phyloP scores from a whole-genome alignment of 2,329 filamentous ascomycete genomes.

The Biscogniauxia marginata region DNA sequence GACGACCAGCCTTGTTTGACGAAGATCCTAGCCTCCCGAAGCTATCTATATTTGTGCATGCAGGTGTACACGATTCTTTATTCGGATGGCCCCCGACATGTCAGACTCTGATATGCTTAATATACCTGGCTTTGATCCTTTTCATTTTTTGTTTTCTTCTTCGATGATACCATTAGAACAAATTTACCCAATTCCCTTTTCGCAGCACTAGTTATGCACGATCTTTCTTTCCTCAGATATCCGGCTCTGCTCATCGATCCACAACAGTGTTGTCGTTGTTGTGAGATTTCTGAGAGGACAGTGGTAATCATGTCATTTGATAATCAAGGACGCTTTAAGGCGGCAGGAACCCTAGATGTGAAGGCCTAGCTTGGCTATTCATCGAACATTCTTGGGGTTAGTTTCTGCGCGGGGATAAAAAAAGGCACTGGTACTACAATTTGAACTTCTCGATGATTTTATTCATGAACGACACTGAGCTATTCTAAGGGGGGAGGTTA shows the following conservation, averaged over 20 bases:
- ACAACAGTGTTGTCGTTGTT: too few species aligned
- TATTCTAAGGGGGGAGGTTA: slow-evolving; percentile 12
- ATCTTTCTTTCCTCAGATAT: slow-evolving; percentile 18
- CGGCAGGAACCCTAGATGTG: slow-evolving; percentile 18
- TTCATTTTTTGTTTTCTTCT: slow-evolving; percentile 21
- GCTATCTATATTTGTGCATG: slow-evolving; percentile 8
- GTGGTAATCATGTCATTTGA: too few species aligned
- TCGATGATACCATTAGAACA: slow-evolving; percentile 37
- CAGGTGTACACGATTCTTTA: slow-evolving; percentile 2
- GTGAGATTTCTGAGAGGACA: too few species aligned
- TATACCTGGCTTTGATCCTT: slow-evolving; percentile 19
- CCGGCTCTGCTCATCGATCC: slow-evolving; percentile 8
- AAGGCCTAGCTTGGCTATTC: slow-evolving; percentile 25
- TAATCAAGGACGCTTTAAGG: slow-evolving; percentile 17
- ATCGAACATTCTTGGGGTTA: slow-evolving; percentile 16
- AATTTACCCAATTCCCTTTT: slow-evolving; percentile 18
- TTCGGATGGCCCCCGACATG: slow-evolving; percentile 8
- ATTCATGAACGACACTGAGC: too few species aligned
- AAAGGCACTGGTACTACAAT: slow-evolving; percentile 5
- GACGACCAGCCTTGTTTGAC: slow-evolving; percentile 20
- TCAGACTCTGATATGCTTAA: slow-evolving; percentile 12
- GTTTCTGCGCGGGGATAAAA: slow-evolving; percentile 9
- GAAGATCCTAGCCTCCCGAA: neutral
- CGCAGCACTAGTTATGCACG: slow-evolving; percentile 19
- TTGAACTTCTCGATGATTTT: too few species aligned